These are phyloP conservation scores for Sporothrix schenckii DNA, from an alignment of 2,329 filamentous ascomycete species.

Conservation along the genomic window DNA sequence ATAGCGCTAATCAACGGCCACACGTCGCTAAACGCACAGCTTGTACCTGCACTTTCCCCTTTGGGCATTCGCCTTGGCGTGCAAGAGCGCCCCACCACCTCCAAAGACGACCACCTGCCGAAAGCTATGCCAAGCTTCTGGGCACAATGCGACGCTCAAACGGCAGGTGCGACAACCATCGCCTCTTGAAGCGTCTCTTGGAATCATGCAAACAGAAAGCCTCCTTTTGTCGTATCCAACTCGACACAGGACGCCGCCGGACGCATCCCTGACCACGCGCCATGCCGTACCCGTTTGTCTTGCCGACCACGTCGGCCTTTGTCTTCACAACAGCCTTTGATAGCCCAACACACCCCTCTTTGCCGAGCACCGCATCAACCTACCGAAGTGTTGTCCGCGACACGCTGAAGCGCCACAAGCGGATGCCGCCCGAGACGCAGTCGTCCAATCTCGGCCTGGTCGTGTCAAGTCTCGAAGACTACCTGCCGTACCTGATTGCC, in stretches of 20 bases:
- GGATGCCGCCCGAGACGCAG: conserved; percentile 72
- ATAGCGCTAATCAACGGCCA: background rate
- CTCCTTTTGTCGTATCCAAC: background rate
- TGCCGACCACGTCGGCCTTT: conserved; percentile 88
- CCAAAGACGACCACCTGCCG: conserved; percentile 11
- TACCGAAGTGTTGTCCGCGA: conserved; percentile 81
- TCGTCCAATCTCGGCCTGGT: conserved; percentile 70
- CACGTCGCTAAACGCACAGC: background rate
- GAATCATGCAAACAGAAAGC: background rate
- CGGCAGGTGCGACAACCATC: conserved; percentile 20
- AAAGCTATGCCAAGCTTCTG: conserved; percentile 25
- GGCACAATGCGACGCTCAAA: conserved; percentile 5
- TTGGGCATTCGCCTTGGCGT: background rate
- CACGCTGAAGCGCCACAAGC: conserved; percentile 85
- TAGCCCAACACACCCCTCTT: conserved; percentile 83
- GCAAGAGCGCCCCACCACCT: conserved; percentile 20
- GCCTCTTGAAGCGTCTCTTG: background rate
- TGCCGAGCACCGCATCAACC: conserved; percentile 80
- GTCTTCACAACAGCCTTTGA: conserved; percentile 76
- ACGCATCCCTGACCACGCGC: background rate
- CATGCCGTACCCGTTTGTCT: conserved; percentile 88
- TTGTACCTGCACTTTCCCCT: background rate
- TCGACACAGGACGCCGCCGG: background rate
- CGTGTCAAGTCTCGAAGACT: conserved; percentile 69
- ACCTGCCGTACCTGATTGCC: conserved; percentile 81